Evolutionary conservation across 257 asterid species (phyloP).

Genomic region (Echium plantagineum): DNA sequence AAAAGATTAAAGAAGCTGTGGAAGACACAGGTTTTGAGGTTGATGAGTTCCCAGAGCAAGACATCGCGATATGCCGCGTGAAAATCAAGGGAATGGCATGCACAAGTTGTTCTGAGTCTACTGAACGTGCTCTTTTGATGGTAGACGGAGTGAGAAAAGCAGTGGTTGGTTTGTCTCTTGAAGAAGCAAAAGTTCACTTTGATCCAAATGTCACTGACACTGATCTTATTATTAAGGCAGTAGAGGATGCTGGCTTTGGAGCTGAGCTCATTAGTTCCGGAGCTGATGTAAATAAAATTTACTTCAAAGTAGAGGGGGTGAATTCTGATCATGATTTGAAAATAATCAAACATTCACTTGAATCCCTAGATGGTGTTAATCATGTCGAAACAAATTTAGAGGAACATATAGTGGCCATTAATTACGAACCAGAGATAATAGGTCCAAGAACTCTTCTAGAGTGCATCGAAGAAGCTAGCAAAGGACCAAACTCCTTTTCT

Average conservation of each 20-base stretch:
- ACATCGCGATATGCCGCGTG: constrained; percentile 69
- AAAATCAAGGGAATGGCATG: constrained; percentile 96
- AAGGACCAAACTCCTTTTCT: constrained; percentile 38
- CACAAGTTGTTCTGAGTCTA: constrained; percentile 97
- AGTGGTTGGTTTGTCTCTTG: constrained; percentile 96
- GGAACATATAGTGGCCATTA: constrained; percentile 42
- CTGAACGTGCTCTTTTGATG: constrained; percentile 75
- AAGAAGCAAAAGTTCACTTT: constrained; percentile 91
- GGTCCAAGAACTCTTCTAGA: constrained; percentile 91
- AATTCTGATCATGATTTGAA: constrained; percentile 42
- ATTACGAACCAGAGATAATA: constrained; percentile 67
- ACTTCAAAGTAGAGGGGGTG: constrained; percentile 63
- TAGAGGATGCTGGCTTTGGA: constrained; percentile 93
- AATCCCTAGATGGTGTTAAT: constrained; percentile 75
- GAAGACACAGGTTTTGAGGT: constrained; percentile 94
- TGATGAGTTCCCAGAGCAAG: constrained; percentile 84
- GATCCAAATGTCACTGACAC: constrained; percentile 69
- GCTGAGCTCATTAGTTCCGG: constrained; percentile 81
- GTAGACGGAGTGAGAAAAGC: constrained; percentile 85
- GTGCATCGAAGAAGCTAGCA: constrained; percentile 54
- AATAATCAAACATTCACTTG: constrained; percentile 39
- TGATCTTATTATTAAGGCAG: constrained; percentile 45
- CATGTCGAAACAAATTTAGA: constrained; percentile 45
- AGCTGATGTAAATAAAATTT: constrained; percentile 57
- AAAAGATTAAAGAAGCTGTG: constrained; percentile 66